These are phyloP conservation scores for Anthoceros angustus DNA, from an alignment of 225 moss, liverwort and hornwort genomes.

Conservation along the genomic window DNA sequence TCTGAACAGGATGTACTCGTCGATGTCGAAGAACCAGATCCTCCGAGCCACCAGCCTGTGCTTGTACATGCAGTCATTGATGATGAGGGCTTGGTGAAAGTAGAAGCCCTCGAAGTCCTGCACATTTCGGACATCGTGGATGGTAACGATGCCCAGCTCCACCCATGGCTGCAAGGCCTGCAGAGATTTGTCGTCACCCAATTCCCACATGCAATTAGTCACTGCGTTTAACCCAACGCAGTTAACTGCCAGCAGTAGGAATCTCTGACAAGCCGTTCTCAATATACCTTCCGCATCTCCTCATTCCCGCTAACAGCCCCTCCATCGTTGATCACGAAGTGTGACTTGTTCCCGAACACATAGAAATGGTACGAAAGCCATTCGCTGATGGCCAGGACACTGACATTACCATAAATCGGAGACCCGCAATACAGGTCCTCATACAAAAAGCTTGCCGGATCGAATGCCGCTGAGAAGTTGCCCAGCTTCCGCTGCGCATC, in stretches of 20 bases:
- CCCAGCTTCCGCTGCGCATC: conserved; percentile 15
- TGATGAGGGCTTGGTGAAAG: conserved; percentile 69
- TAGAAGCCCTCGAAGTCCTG: conserved; percentile 54
- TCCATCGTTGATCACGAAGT: conserved; percentile 66
- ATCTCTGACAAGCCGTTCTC: background rate
- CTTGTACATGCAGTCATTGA: conserved; percentile 72
- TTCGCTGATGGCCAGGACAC: conserved; percentile 58
- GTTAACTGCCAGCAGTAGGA: background rate
- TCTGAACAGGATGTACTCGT: conserved; percentile 35
- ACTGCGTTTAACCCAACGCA: background rate
- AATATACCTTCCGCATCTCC: conserved; percentile 30
- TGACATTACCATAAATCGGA: conserved; percentile 56
- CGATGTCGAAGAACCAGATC: conserved; percentile 87
- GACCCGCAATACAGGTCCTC: conserved; percentile 79
- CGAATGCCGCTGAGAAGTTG: conserved; percentile 16
- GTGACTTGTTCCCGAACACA: conserved; percentile 47
- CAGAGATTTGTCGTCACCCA: background rate
- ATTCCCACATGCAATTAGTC: background rate
- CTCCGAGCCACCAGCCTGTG: conserved; percentile 42
- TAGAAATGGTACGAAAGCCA: conserved; percentile 65
- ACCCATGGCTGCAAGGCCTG: conserved; percentile 50
- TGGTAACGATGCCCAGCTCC: conserved; percentile 38
- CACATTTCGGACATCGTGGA: conserved; percentile 53
- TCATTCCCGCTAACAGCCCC: conserved; percentile 49
- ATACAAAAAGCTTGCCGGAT: conserved; percentile 12